A percentile compares a stretch with the other conserved stretches of the same genome.
Conservation (phyloP, 176 grass and related monocot species). For the Juncus effusus region DNA sequence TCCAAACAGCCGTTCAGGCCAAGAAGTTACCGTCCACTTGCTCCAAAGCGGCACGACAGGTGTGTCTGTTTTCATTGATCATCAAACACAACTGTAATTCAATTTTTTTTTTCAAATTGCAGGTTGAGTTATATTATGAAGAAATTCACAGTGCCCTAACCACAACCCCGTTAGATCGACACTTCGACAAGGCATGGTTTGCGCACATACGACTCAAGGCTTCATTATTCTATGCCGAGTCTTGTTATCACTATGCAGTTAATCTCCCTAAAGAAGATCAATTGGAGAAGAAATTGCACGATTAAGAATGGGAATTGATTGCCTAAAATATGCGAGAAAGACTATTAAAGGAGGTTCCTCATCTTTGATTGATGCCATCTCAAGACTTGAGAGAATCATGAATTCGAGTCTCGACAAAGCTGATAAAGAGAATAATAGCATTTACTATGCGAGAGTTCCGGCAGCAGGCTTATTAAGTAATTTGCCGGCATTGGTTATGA, state of each 20-base stretch:
- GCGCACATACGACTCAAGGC: conserved; percentile 48
- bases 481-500: conserved; percentile 9
- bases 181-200: conserved; percentile 48
- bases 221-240: conserved; percentile 45
- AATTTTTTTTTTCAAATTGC: background rate
- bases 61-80: background rate
- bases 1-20: conserved; percentile 41
- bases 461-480: conserved; percentile 20
- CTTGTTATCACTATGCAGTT: conserved; percentile 40
- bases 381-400: conserved; percentile 36
- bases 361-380: conserved; percentile 35
- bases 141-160: conserved; percentile 18
- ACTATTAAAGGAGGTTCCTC: conserved; percentile 32
- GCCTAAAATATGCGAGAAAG: conserved; percentile 31
- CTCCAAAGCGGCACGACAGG: conserved; percentile 51
- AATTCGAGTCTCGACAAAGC: conserved; percentile 41
- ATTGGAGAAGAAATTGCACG: conserved; percentile 38
- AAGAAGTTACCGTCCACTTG: conserved; percentile 34
- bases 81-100: background rate
- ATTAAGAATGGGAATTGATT: conserved; percentile 34
- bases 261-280: conserved; percentile 27
- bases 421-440: conserved; percentile 49
- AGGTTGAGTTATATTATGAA: conserved; percentile 57
- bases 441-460: conserved; percentile 52
- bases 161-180: conserved; percentile 22